Base-by-base conservation (phyloP, 2,329 filamentous ascomycete species). In the Cladosporium sp. region DNA sequence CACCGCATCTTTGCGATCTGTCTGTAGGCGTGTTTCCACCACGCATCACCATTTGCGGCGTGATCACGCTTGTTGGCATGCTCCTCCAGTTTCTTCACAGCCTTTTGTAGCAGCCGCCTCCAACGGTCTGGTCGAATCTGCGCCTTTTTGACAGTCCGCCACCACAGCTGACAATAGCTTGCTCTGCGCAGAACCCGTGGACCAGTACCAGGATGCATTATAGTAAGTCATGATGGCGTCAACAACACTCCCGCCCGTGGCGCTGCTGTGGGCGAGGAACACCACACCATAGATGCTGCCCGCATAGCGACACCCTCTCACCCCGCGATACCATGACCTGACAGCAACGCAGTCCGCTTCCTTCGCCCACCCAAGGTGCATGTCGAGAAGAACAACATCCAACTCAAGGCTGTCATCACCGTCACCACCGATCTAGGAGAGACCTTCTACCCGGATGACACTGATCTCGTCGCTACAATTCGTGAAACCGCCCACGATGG, bases 401-500 rank as follows among this genome's bases (percentile, higher is more conserved):
- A 71, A 15, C 71, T 84, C 58, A 80, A 75, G 60, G 74, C 79
- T 50, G 75, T 85, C 30, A 75, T 89, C 60, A 87, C 86, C 39
- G 80, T 89, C 67, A 87, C 85, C 11, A 88, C 86, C 22, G 87
- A 90, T 67, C 76, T 90, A 7, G 87, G 87, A 17, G 86, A 88
- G 65, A 79, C 79, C 0, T 87, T 88, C 67, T 78, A 84, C 43
- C 76, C 79, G n/a, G 67, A 75, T 45, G 73, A 81, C 65, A 65
- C 80, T 20, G 67, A 74, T 12, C 68, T 84, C 8, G 67, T 73
- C 15, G 76, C 72, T 20, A 73, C 74, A 7, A 61, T 82, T 36
- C 61, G 71, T 39, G 62, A 65, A 38, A 43, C 59, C 14, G 66
- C 68, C 20, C 57, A 64, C 14, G 69, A 74, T 57, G 70, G 73